Evolutionary conservation across 2,329 filamentous ascomycete genomes (phyloP), one percentile per base, ranked within the genome.

Genomic region (Diaporthe caulivora): DNA sequence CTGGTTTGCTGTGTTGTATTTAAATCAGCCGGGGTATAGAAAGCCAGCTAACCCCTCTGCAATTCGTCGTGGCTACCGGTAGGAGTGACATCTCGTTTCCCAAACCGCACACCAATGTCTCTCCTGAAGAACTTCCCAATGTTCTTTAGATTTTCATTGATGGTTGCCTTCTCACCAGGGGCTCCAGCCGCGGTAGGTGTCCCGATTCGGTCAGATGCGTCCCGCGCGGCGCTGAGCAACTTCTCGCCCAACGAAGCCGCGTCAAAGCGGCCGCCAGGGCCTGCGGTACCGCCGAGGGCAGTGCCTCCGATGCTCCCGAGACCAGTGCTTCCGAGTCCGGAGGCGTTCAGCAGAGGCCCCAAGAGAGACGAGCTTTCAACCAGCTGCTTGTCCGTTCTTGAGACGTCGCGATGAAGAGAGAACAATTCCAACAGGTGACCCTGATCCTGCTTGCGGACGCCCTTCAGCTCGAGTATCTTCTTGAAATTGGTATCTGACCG

Each of bases 51-150:
- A 54, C 72, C 49, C 55, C 60, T 49, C 34, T 69, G 76, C 62
- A 76, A 60, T 15, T 76, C 74, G 58, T 78, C 76, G 13, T 54
- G 49, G 17, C 64, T 75, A n/a, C 80, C 80, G 8, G 81, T 82
- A 9, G 81, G 81, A 71, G 81, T 83, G 21, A 80, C 83, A 72
- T 89, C 88, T 68, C 89, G 83, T 83, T 90, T 92, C 60, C 93
- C 93, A 81, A 95, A 95, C 76, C 93, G 86, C 15, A 90, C 90
- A 40, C 94, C 93, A 76, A 96, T 92, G 85, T 98, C 96, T 76
- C 96, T 87, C 76, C 93, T 92, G 86, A 98, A 98, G 84, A 98
- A 98, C 84, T 97, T 98, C 31, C 96, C 96, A 83, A 99, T 94
- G 81, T 95, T 98, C 85, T 95, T 95, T 83, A 98, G 82, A 83